Evolutionary conservation across 75 land plant species (phyloP), one percentile per base, ranked within the genome.

Genomic region (Larix kaempferi): DNA sequence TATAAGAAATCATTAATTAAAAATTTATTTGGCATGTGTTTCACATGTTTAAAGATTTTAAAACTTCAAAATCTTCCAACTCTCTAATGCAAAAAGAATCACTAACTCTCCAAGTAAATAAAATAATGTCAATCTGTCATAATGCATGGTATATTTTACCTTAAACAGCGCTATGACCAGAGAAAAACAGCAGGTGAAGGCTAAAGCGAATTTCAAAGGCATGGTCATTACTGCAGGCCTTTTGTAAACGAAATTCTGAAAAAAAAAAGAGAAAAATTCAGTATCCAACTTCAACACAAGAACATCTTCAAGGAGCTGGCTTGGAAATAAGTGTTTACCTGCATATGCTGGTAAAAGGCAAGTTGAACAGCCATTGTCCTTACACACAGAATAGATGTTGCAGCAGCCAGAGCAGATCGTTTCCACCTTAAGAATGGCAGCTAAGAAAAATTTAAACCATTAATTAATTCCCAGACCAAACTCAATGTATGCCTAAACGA

Each of bases 121-220:
- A 44, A 6, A 44, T 6, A 44, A 44, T 8, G 7, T 44, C n/a
- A 1, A 44, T 44, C 10, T 6, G 10, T 44, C 49, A 44, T 44
- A 1, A 8, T 44, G 8, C 49, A 44, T 29, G 49, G 8, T 44
- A 10, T 8, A 67, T 5, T 13, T 82, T 95, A 98, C 98, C 94
- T 98, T 95, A 67, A 95, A 91, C 33, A 95, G 81, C 16, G 98
- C 99, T 41, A 98, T 98, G 21, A 98, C 99, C 67, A 95, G 87
- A 55, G 99, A 95, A 85, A 98, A 98, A 85, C 93, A 98, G 84
- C 90, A 91, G 98, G 95, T 98, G 82, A 98, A 98, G 64, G 91
- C 94, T 55, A 95, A 95, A n/a, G 94, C 94, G 87, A 98, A 97
- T 39, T 90, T 79, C 62, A 97, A 72, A 19, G 99, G 89, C 83